Base-by-base conservation (phyloP, 2,329 filamentous ascomycete genomes). In the Colletotrichum australisinense region DNA sequence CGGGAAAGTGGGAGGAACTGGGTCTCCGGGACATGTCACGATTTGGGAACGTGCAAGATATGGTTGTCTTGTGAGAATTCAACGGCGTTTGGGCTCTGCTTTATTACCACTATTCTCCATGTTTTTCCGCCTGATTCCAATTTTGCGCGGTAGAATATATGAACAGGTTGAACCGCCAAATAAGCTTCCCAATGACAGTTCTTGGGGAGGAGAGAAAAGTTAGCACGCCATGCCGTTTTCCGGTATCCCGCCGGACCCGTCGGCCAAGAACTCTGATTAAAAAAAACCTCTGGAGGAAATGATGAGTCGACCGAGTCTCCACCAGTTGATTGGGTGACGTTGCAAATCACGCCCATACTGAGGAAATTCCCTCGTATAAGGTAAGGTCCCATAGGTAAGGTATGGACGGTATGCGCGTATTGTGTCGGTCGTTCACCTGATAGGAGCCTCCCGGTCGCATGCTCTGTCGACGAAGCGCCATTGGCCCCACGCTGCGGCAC, bases 21-120 rank as follows among this genome's bases (percentile, higher is more conserved):
- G 62, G 62, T 38, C 35, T 38, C 28, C 26, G 28, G 67, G 60
- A 62, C 60, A 71, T 66, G 67, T 73, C 62, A 73, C 71, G 71
- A 62, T 62, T 26, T 59, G 22, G 56, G n/a, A 66, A 66, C 66
- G 46, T 57, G 60, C 35, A 38, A 59, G 64, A 65, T 70, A 65
- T 70, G 46, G 63, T 56, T 68, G 14, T 67, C 57, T 67, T 26
- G 60, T 58, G 58, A 38, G 58, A 52, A 58, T 75, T 62, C 67
- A 73, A 53, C 8, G 67, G 71, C 71, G 71, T 69, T 64, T 64
- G 59, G 68, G 67, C 58, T 55, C 53, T 46, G 38, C 19, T 62
- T 26, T 64, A 12, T 35, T 16, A 16, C 22, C 8, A 63, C 16
- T 19, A 26, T 38, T 63, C 30, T 26, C 26, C 19, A 19, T 35